Base-by-base conservation (phyloP, 192 early-diverging fungal species). In the Entomortierella beljakovae region DNA sequence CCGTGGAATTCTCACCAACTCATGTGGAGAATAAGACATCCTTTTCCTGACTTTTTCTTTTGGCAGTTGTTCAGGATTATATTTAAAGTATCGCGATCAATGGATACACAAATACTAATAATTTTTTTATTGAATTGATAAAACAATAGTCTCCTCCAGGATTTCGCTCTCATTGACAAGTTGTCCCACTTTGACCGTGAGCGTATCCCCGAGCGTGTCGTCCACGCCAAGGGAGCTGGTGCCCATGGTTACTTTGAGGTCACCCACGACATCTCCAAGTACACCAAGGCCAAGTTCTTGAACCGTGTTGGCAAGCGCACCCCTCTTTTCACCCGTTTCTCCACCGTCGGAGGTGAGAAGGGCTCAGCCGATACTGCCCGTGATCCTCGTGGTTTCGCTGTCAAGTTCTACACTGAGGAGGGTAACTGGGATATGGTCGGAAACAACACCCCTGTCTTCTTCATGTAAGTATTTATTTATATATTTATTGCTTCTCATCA, bases 161-260 rank as follows among this genome's bases (percentile, higher is more conserved):
- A 94, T 74, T 90, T 91, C 57, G 85, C 87, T 55, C 76, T 90
- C 52, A 86, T 92, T 56, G 91, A 94, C 80, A 91, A 90, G 79
- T 74, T 92, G 37, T 85, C 91, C 70, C 92, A 92, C 82, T 95
- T 95, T 86, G 92, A 93, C 84, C 90, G 92, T 58, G 92, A 94
- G 82, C 88, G 93, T 74, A 93, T 93, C 52, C 93, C 93, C 54
- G 93, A 94, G 82, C 87, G 94, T 75, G 94, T 95, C 50, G 94
- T 95, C 50, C 93, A 95, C 71, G 94, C 94, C 80, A 90, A 92
- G 83, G 94, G 93, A 53, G 88, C 89, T 64, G 94, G 92, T 42
- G 94, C 93, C 25, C 91, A 93, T 69, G 94, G 94, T 54, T 90
- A 90, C 87, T 93, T 94, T 81, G 91, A 87, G 75, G 71, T 75